Evolutionary conservation across 2,329 filamentous ascomycete genomes (phyloP), one percentile per base, ranked within the genome.

Genomic region (Pestalotiopsis sp.): DNA sequence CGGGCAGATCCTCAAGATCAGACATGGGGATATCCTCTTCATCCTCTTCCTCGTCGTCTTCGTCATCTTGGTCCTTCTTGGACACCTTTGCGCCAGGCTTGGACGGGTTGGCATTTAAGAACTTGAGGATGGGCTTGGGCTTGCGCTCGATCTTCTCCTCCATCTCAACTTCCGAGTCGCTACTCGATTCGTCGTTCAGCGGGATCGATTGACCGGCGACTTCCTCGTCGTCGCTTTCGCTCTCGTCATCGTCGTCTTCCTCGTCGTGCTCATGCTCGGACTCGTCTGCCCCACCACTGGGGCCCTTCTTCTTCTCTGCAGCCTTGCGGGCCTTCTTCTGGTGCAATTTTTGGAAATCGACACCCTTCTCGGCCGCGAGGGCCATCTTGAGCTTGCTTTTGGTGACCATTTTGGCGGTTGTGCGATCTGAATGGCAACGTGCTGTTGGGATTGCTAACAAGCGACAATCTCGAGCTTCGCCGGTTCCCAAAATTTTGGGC

Each of bases 1-100:
- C 93, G 66, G 92, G 84, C 36, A 90, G 83, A 66, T 93, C 93
- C 75, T 93, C 92, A 65, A 96, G 90, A 75, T 98, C 95, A 40
- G 94, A 97, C 72, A 97, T 89, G 4, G 95, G 92, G 59, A 98
- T 94, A 72, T 97, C 94, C 73, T 96, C 93, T 59, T 95, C 93
- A 4, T 94, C 92, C 25, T 92, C 91, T 0, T 91, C 90, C 1
- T 91, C 91, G 0, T 91, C 89, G 0, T 89, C 88, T 0, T 90
- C 88, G 0, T 86, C 86, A 0, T 86, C 85, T 0, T 85, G 83
- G 0, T 87, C 85, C 0, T 84, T 83, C 7, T 85, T 36, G 31
- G 31, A 36, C 31, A 36, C 82, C 1, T 82, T 80, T 0, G 84
- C 82, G 5, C 79, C 79, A 66, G 80, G 41, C 73, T 84, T 85